Percentiles rank a stretch among this genome's conserved stretches.
Conservation (phyloP, 1,284 basidiomycete genomes). For the Pseudozyma sp. region DNA sequence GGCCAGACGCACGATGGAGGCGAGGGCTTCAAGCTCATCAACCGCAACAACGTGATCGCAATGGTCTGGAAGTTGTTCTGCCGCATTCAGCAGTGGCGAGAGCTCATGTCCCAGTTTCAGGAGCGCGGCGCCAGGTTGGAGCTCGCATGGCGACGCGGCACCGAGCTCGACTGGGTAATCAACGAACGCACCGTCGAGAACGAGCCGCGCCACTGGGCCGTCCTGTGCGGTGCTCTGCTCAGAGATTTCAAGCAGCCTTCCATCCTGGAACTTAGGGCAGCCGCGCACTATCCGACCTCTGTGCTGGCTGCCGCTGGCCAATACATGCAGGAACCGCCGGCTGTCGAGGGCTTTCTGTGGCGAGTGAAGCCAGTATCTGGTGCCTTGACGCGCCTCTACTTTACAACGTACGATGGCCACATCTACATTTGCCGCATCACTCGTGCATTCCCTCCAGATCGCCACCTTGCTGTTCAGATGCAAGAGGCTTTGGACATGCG, state of each 20-base stretch:
- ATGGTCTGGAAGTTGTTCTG: constrained; percentile 71
- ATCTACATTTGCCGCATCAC: constrained; percentile 75
- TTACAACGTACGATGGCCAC: constrained; percentile 79
- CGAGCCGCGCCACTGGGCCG: constrained; percentile 76
- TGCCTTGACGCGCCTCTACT: constrained; percentile 76
- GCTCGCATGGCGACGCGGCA: constrained; percentile 80
- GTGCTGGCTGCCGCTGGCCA: constrained; percentile 74
- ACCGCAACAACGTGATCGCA: constrained; percentile 74
- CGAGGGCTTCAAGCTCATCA: constrained; percentile 73
- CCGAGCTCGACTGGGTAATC: constrained; percentile 83
- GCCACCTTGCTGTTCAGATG: constrained; percentile 72
- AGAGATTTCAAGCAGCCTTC: constrained; percentile 71
- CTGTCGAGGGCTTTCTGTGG: constrained; percentile 80
- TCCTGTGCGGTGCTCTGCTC: constrained; percentile 79
- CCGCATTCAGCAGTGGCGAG: constrained; percentile 75
- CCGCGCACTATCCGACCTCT: constrained; percentile 75
- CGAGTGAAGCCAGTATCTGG: constrained; percentile 77
- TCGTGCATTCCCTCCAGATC: constrained; percentile 77
- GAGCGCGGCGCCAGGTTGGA: constrained; percentile 75
- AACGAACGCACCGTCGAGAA: constrained; percentile 77
- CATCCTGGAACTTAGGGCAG: constrained; percentile 79
- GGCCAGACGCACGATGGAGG: constrained; percentile 45
- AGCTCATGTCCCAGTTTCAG: constrained; percentile 74
- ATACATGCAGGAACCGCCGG: constrained; percentile 77
- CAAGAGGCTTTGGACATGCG: constrained; percentile 42